Percentiles rank a stretch among this genome's conserved stretches.
Conservation (phyloP, 2,329 filamentous ascomycete species). For the Talaromyces sp. region DNA sequence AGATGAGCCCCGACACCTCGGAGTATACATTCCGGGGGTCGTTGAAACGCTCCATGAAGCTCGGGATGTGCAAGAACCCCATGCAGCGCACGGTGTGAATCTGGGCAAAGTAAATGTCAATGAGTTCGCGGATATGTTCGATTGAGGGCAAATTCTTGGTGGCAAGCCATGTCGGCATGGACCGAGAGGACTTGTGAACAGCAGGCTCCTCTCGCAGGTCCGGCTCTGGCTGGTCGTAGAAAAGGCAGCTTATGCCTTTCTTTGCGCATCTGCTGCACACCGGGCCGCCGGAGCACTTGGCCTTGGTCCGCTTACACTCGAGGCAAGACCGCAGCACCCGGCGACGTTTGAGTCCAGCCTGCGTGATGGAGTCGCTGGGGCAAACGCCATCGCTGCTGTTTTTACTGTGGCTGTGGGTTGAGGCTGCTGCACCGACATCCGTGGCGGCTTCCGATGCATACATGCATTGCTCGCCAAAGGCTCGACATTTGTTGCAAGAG, state of each 20-base stretch:
- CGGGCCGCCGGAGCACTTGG: constrained; percentile 5
- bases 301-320: constrained; percentile 6
- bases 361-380: constrained; percentile 6
- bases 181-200: not conserved
- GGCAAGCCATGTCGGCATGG: constrained; percentile 4
- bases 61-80: constrained; percentile 7
- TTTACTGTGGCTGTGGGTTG: not conserved
- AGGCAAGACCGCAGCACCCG: constrained; percentile 3
- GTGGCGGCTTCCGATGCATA: not conserved
- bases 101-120: constrained; percentile 6
- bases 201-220: not conserved
- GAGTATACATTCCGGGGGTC: constrained; percentile 1
- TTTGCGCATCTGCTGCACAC: not conserved
- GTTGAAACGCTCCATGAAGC: constrained; percentile 5
- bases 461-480: constrained; percentile 4
- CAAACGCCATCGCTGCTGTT: not conserved
- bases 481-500: constrained; percentile 7
- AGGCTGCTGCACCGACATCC: not conserved
- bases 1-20: not conserved
- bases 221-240: not conserved
- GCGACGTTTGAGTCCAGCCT: constrained; percentile 6
- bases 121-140: constrained; percentile 1
- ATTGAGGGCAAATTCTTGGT: constrained; percentile 1
- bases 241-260: constrained; percentile 2
- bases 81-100: constrained; percentile 6